Conservation (phyloP, 2,329 filamentous ascomycete species). For the Chrysosporium queenslandicum region DNA sequence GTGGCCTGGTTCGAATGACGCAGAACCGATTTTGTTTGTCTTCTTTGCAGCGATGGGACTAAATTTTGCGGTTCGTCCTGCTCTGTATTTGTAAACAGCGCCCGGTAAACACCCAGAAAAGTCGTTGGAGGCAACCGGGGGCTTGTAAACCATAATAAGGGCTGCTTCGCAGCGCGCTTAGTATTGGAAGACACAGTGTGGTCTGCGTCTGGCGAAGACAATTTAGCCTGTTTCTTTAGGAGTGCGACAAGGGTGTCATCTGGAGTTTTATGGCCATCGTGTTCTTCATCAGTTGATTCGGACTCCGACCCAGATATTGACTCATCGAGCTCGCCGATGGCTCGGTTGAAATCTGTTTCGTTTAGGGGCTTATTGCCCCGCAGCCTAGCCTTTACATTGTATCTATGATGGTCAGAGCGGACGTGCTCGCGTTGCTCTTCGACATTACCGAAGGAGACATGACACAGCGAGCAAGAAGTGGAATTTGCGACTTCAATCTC, state of each 20-base stretch:
- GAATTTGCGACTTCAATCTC: slow-evolving; percentile 40
- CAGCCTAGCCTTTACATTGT: slow-evolving; percentile 88
- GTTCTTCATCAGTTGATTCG: slow-evolving; percentile 56
- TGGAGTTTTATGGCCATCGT: slow-evolving; percentile 35
- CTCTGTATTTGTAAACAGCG: slow-evolving; percentile 65
- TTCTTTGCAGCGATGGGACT: slow-evolving; percentile 59
- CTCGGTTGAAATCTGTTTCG: slow-evolving; percentile 75
- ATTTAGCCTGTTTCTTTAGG: slow-evolving; percentile 70
- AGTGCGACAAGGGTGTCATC: slow-evolving; percentile 58
- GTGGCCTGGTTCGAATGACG: slow-evolving; percentile 28
- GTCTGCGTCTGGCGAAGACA: slow-evolving; percentile 45
- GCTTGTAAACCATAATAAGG: slow-evolving; percentile 77
- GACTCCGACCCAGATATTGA: slow-evolving; percentile 73
- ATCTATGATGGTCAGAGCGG: slow-evolving; percentile 82
- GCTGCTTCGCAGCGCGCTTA: slow-evolving; percentile 54
- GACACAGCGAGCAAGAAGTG: slow-evolving; percentile 73
- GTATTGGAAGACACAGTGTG: slow-evolving; percentile 41
- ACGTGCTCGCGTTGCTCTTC: slow-evolving; percentile 77
- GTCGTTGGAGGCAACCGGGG: slow-evolving; percentile 63
- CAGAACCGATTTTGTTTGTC: slow-evolving; percentile 60
- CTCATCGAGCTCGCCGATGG: slow-evolving; percentile 79
- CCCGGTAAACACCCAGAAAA: slow-evolving; percentile 76
- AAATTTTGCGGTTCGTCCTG: slow-evolving; percentile 54
- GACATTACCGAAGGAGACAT: slow-evolving; percentile 58
- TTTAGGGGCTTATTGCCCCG: slow-evolving; percentile 61